phyloP scores from a whole-genome alignment of 169 alveolate genomes.

The Blepharisma undulans region DNA sequence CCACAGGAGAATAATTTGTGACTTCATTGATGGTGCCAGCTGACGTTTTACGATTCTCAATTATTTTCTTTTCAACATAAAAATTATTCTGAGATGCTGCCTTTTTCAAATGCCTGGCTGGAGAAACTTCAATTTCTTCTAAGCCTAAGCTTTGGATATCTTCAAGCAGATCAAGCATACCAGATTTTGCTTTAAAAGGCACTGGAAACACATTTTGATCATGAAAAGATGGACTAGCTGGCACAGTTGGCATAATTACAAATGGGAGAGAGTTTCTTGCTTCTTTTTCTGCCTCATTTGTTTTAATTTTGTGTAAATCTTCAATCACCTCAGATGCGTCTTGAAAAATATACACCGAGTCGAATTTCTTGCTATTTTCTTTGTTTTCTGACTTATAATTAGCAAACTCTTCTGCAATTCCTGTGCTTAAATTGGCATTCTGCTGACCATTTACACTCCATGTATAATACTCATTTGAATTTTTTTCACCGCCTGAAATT shows the following conservation, averaged over 20 bases:
- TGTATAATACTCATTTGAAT: background rate
- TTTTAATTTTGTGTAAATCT: background rate
- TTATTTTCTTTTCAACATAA: background rate
- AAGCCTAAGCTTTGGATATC: background rate
- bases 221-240: background rate
- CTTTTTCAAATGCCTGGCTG: background rate
- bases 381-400: background rate
- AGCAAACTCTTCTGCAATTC: background rate
- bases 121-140: background rate
- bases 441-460: background rate
- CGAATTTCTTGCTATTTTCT: background rate
- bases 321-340: background rate
- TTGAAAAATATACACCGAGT: background rate
- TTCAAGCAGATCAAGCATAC: background rate
- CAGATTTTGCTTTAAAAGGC: background rate
- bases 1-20: background rate
- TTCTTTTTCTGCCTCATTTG: background rate
- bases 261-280: background rate
- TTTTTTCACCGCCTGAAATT: background rate
- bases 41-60: background rate
- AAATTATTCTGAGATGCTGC: background rate
- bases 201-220: background rate
- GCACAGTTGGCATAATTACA: background rate
- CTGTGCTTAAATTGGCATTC: background rate
- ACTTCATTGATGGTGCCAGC: background rate